phyloP scores from a whole-genome alignment of 176 grass and related monocot genomes.

The Oryza nivara region DNA sequence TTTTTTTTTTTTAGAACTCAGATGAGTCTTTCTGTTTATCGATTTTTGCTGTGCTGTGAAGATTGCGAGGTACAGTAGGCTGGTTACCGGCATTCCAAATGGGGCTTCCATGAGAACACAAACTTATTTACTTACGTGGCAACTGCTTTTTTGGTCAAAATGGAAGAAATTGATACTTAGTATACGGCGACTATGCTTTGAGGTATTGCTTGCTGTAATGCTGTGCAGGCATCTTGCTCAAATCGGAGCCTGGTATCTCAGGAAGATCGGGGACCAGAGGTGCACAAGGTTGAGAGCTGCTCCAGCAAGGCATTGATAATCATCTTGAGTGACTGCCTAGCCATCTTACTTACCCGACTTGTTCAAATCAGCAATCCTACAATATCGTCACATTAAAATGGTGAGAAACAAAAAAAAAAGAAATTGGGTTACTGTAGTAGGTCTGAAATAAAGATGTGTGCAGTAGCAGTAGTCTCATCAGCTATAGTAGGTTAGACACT shows the following conservation, averaged over 20 bases:
- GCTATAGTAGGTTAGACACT: too few relatives aligned
- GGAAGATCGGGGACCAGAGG: conserved; percentile 11
- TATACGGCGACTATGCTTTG: not conserved
- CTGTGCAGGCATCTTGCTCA: conserved; percentile 27
- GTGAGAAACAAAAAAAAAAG: not conserved
- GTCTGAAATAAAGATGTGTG: too few relatives aligned
- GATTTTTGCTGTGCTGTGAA: too few relatives aligned
- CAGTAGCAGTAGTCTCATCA: too few relatives aligned
- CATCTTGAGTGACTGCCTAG: conserved; percentile 22
- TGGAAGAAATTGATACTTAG: too few relatives aligned
- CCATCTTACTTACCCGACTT: not conserved
- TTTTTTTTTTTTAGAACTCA: too few relatives aligned
- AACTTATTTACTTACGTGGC: too few relatives aligned
- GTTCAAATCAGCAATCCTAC: not conserved
- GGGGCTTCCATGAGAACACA: too few relatives aligned
- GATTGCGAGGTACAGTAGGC: too few relatives aligned
- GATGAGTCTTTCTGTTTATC: too few relatives aligned
- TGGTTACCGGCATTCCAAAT: too few relatives aligned
- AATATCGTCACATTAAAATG: not conserved
- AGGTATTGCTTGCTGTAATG: not conserved
- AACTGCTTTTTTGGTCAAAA: too few relatives aligned
- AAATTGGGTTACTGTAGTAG: not conserved
- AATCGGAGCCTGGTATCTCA: not conserved
- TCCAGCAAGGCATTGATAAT: conserved; percentile 22
- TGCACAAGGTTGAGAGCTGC: not conserved